Conservation (phyloP, 768 basidiomycete genomes). For the Calocybe cyanea region DNA sequence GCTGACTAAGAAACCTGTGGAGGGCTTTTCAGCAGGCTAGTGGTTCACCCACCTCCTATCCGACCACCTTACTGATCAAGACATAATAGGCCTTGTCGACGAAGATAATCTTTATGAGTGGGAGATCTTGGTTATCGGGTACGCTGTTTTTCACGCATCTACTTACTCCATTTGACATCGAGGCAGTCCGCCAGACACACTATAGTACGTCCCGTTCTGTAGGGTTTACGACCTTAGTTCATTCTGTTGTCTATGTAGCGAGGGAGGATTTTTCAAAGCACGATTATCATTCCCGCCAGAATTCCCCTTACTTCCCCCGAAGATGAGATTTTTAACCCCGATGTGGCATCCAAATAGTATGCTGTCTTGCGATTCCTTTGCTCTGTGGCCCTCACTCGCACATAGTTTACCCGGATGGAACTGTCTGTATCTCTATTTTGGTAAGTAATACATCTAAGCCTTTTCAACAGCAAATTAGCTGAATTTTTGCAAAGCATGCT, state of each 20-base stretch:
- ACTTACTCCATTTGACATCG: constrained; percentile 15
- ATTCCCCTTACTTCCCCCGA: constrained; percentile 88
- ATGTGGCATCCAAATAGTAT: constrained; percentile 98
- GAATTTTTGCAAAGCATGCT: constrained; percentile 58
- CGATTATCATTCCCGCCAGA: constrained; percentile 85
- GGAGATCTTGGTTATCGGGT: constrained; percentile 96
- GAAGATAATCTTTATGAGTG: constrained; percentile 95
- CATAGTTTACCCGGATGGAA: constrained; percentile 87
- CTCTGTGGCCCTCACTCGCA: constrained; percentile 8
- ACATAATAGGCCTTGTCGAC: constrained; percentile 77
- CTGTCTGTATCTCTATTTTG: constrained; percentile 95
- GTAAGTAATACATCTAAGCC: constrained; percentile 34
- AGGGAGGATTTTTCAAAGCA: constrained; percentile 96
- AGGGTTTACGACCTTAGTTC: not conserved
- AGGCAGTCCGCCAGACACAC: constrained; percentile 81
- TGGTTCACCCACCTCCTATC: constrained; percentile 14
- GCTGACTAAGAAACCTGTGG: constrained; percentile 88
- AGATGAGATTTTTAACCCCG: constrained; percentile 92
- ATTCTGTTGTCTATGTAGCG: constrained; percentile 43
- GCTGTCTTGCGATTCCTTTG: constrained; percentile 18
- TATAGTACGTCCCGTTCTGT: constrained; percentile 62
- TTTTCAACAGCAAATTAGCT: constrained; percentile 6
- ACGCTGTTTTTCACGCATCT: constrained; percentile 21
- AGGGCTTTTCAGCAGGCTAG: constrained; percentile 93
- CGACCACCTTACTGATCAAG: constrained; percentile 25